Conservation (phyloP, 2,329 filamentous ascomycete genomes). For the Biscogniauxia marginata region DNA sequence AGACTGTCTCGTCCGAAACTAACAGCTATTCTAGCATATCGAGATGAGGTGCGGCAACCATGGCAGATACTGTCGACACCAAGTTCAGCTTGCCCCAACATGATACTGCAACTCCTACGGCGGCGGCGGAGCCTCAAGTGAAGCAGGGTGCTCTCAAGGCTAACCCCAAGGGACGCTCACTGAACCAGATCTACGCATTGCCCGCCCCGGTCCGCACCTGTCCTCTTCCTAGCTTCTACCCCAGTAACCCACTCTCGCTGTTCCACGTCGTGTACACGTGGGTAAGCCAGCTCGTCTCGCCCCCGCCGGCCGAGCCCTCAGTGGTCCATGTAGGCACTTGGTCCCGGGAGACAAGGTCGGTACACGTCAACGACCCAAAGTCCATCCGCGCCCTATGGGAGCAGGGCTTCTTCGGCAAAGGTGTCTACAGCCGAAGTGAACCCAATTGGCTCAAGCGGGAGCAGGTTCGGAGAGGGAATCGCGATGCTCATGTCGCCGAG, state of each 20-base stretch:
- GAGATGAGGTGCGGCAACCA: slow-evolving; percentile 43
- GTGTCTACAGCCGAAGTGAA: slow-evolving; percentile 88
- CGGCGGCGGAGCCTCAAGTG: slow-evolving; percentile 9
- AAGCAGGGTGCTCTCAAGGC: slow-evolving; percentile 8
- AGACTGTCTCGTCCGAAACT: slow-evolving; percentile 7
- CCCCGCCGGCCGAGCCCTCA: slow-evolving; percentile 62
- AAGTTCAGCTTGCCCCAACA: slow-evolving; percentile 16
- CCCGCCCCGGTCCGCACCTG: slow-evolving; percentile 79
- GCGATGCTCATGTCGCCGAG: slow-evolving; percentile 72
- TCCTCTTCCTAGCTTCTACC: slow-evolving; percentile 83
- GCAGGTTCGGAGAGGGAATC: slow-evolving; percentile 66
- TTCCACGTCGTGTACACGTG: slow-evolving; percentile 78
- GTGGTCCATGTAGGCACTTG: slow-evolving; percentile 72
- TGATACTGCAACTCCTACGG: slow-evolving; percentile 17
- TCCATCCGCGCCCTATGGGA: slow-evolving; percentile 87
- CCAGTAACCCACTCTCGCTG: slow-evolving; percentile 87
- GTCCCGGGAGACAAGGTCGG: slow-evolving; percentile 75
- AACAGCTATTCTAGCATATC: slow-evolving; percentile 33
- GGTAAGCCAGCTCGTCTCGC: slow-evolving; percentile 69
- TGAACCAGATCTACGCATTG: slow-evolving; percentile 75
- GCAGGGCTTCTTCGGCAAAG: slow-evolving; percentile 96
- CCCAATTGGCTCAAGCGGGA: slow-evolving; percentile 89
- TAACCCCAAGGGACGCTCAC: slow-evolving; percentile 39
- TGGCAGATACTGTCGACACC: slow-evolving; percentile 31
- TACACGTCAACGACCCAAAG: slow-evolving; percentile 76